Conservation (phyloP, 495 filamentous ascomycete genomes). For the Annulohypoxylon stygium region DNA sequence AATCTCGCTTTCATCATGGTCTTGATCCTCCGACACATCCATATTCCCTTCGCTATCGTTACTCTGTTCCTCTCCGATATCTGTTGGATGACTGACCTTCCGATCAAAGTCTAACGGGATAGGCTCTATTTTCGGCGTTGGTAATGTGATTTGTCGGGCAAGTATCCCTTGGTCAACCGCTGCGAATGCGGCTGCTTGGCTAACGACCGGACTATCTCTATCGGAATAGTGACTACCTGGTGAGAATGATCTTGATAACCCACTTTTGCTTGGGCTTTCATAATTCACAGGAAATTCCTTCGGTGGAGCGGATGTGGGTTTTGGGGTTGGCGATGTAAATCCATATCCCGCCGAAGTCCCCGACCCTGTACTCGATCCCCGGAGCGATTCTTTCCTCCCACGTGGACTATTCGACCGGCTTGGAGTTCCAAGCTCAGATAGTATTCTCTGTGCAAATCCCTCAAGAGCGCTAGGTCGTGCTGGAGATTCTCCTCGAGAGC, state of each 20-base stretch:
- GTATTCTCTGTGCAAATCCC: slow-evolving; percentile 67
- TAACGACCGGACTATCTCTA: slow-evolving; percentile 50
- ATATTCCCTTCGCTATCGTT: slow-evolving; percentile 34
- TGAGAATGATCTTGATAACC: slow-evolving; percentile 55
- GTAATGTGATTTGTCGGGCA: slow-evolving; percentile 58
- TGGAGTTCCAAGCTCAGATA: slow-evolving; percentile 65
- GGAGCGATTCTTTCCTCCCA: slow-evolving; percentile 57
- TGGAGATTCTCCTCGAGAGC: slow-evolving; percentile 57
- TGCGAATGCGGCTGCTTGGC: slow-evolving; percentile 64
- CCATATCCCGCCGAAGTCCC: slow-evolving; percentile 40
- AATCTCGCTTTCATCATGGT: slow-evolving; percentile 59
- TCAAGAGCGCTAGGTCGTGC: slow-evolving; percentile 64
- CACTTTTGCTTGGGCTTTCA: slow-evolving; percentile 50
- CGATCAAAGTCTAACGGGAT: slow-evolving; percentile 57
- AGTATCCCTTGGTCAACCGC: slow-evolving; percentile 68
- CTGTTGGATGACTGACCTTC: slow-evolving; percentile 37
- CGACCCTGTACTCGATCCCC: slow-evolving; percentile 46
- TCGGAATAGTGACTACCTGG: slow-evolving; percentile 50
- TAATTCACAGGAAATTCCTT: slow-evolving; percentile 49
- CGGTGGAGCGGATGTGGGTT: slow-evolving; percentile 49
- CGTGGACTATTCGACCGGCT: slow-evolving; percentile 64
- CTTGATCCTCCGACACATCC: slow-evolving; percentile 49
- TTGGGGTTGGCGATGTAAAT: slow-evolving; percentile 49
- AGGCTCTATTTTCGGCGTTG: slow-evolving; percentile 52
- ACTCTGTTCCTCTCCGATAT: slow-evolving; percentile 42